Conservation (phyloP, 2,329 filamentous ascomycete species). For the Pezicula radicicola region DNA sequence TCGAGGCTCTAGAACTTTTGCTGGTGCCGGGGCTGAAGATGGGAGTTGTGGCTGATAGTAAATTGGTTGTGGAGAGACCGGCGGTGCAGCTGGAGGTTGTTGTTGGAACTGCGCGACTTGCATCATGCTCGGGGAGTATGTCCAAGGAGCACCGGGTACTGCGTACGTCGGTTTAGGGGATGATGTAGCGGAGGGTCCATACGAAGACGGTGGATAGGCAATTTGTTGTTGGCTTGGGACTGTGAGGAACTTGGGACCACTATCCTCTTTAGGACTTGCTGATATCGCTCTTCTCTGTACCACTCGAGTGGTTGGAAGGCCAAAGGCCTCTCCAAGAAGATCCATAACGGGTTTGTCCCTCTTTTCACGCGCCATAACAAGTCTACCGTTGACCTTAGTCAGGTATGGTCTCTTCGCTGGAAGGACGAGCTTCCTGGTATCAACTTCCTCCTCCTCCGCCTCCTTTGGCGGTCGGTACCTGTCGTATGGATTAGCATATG, state of each 20-base stretch:
- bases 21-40: conserved; percentile 2
- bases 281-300: conserved; percentile 9
- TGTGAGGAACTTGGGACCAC: too few species aligned
- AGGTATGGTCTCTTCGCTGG: conserved; percentile 22
- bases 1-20: conserved; percentile 6
- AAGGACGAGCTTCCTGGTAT: conserved; percentile 4
- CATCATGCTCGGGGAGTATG: not conserved
- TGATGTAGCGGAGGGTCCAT: conserved; percentile 8
- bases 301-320: conserved; percentile 5
- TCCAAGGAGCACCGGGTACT: not conserved
- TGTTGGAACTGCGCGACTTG: not conserved
- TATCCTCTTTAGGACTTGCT: not conserved
- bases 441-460: not conserved
- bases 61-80: not conserved
- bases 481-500: not conserved
- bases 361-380: conserved; percentile 25
- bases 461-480: not conserved
- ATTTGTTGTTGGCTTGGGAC: not conserved
- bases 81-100: not conserved
- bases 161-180: not conserved
- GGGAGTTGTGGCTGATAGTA: not conserved
- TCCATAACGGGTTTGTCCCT: conserved; percentile 13
- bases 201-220: conserved; percentile 5
- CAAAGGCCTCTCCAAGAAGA: conserved; percentile 20
- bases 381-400: conserved; percentile 25